Conservation (phyloP, 768 basidiomycete genomes). For the Xerocomus spinulosus region DNA sequence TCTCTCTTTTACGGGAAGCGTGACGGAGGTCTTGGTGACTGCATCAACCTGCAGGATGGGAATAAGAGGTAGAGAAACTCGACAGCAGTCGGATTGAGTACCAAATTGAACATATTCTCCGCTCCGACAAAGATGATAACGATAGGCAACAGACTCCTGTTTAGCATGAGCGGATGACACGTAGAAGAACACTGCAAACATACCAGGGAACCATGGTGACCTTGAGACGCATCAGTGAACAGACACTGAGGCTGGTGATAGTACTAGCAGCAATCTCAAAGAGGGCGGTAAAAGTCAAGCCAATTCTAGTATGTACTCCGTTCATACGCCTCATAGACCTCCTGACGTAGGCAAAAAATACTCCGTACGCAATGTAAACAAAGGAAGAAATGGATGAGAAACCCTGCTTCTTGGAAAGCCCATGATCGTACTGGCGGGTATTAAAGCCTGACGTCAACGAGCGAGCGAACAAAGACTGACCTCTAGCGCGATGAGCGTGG, state of each 20-base stretch:
- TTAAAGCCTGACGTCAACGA: slow-evolving; percentile 8
- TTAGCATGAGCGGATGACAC: slow-evolving; percentile 5
- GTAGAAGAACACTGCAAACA: slow-evolving; percentile 19
- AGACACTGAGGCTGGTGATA: slow-evolving; percentile 89
- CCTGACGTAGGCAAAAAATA: slow-evolving; percentile 71
- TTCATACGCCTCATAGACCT: slow-evolving; percentile 74
- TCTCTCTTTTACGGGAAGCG: slow-evolving; percentile 83
- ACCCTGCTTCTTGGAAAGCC: slow-evolving; percentile 40
- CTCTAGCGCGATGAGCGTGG: slow-evolving; percentile 43
- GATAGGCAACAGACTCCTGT: slow-evolving; percentile 84
- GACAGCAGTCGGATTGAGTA: slow-evolving; percentile 35
- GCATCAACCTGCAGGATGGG: slow-evolving; percentile 64
- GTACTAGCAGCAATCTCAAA: slow-evolving; percentile 91
- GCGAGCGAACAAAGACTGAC: slow-evolving; percentile 27
- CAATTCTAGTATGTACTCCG: slow-evolving; percentile 85
- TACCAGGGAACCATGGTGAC: slow-evolving; percentile 89
- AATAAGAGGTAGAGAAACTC: slow-evolving; percentile 21
- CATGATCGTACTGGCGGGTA: slow-evolving; percentile 47
- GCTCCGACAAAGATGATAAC: slow-evolving; percentile 94
- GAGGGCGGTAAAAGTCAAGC: slow-evolving; percentile 88
- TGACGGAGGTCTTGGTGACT: slow-evolving; percentile 79
- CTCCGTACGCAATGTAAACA: slow-evolving; percentile 70
- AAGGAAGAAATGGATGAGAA: slow-evolving; percentile 64
- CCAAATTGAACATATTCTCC: slow-evolving; percentile 96
- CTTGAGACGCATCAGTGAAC: slow-evolving; percentile 83